These are phyloP conservation scores for Vitis amurensis DNA, from an alignment of 164 flowering plant genomes.

Conservation along the genomic window DNA sequence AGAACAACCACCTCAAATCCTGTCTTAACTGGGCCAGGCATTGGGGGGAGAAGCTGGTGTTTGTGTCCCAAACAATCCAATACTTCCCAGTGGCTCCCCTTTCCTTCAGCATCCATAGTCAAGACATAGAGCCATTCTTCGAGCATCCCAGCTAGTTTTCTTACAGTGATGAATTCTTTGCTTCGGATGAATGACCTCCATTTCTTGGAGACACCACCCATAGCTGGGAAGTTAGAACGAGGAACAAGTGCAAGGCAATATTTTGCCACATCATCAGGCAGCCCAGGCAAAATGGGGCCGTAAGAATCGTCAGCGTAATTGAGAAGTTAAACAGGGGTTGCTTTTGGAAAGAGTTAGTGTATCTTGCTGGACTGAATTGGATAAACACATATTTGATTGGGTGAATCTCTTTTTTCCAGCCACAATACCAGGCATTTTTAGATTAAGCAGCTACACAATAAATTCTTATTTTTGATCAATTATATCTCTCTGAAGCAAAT, in stretches of 20 bases:
- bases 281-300: constrained; percentile 73
- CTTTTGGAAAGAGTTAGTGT: constrained; percentile 31
- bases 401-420: constrained; percentile 43
- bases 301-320: constrained; percentile 24
- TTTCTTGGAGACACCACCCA: constrained; percentile 77
- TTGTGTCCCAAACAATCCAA: constrained; percentile 58
- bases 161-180: constrained; percentile 72
- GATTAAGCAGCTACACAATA: constrained; percentile 7
- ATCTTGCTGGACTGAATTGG: constrained; percentile 31
- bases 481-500: constrained; percentile 10
- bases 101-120: constrained; percentile 54
- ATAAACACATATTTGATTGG: constrained; percentile 49
- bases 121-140: constrained; percentile 93
- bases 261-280: constrained; percentile 93
- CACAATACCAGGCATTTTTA: constrained; percentile 51
- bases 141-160: constrained; percentile 68
- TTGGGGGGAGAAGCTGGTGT: constrained; percentile 51
- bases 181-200: constrained; percentile 83
- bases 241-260: constrained; percentile 93
- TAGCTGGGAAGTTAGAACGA: constrained; percentile 62
- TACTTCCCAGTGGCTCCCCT: constrained; percentile 86
- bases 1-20: constrained; percentile 77
- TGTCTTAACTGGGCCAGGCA: constrained; percentile 79
- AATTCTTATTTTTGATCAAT: constrained; percentile 12
- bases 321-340: constrained; percentile 18